phyloP scores from a whole-genome alignment of 148 eudicot species.

The Suaeda aralocaspica region DNA sequence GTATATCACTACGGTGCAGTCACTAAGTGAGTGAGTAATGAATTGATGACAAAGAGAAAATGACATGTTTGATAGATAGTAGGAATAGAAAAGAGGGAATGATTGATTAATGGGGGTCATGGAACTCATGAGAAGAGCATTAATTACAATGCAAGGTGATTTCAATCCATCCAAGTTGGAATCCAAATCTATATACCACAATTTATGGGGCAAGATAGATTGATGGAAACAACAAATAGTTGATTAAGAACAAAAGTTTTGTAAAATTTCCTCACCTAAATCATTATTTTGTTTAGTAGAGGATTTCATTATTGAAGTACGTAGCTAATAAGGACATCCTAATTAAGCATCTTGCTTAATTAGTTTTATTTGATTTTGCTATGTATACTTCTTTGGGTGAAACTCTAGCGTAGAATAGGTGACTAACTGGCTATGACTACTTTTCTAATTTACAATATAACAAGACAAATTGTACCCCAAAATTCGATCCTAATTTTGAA shows the following conservation, averaged over 20 bases:
- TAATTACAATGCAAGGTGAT: neutral
- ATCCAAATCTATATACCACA: constrained; percentile 28
- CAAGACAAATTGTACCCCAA: too few relatives aligned
- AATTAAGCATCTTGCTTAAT: too few relatives aligned
- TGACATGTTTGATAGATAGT: neutral
- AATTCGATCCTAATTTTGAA: too few relatives aligned
- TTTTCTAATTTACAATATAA: too few relatives aligned
- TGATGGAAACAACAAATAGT: neutral
- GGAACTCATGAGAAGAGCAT: constrained; percentile 28
- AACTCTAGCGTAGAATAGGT: too few relatives aligned
- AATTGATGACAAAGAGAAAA: neutral
- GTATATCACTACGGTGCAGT: too few relatives aligned
- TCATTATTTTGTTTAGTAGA: neutral
- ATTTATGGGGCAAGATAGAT: constrained; percentile 26
- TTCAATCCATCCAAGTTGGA: constrained; percentile 14
- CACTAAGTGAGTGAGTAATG: neutral
- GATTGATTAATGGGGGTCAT: constrained; percentile 22
- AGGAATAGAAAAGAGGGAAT: neutral
- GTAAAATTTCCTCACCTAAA: constrained; percentile 13
- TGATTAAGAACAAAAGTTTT: constrained; percentile 15
- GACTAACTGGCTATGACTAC: too few relatives aligned
- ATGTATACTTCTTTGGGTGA: too few relatives aligned
- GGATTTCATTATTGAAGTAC: too few relatives aligned
- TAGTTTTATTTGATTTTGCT: too few relatives aligned
- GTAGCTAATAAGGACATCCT: too few relatives aligned